Conservation (phyloP, 2,329 filamentous ascomycete genomes). For the Hymenoscyphus scutula region DNA sequence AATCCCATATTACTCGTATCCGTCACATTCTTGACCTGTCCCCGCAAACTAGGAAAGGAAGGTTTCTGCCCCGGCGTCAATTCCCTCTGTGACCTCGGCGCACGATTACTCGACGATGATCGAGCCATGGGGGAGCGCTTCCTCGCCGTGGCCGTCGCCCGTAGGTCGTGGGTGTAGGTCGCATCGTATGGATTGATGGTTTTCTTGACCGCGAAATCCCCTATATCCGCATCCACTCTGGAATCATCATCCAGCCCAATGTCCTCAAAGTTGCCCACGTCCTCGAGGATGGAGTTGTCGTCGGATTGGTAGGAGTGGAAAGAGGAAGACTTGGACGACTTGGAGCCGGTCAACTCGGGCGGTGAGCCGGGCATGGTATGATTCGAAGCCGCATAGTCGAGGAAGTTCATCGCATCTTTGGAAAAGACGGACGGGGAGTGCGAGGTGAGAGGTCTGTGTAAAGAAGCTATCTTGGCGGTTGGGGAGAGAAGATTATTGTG, state of each 20-base stretch:
- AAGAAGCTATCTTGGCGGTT: conserved; percentile 36
- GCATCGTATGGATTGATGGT: conserved; percentile 31
- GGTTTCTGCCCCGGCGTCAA: conserved; percentile 31
- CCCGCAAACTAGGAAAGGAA: conserved; percentile 27
- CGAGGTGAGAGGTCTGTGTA: conserved; percentile 30
- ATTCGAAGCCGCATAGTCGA: conserved; percentile 26
- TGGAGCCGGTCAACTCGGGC: conserved; percentile 77
- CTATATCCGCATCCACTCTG: conserved; percentile 31
- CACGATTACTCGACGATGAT: conserved; percentile 25
- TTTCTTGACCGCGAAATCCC: conserved; percentile 32
- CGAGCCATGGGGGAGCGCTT: conserved; percentile 28
- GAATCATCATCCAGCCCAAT: conserved; percentile 78
- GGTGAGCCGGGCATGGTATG: conserved; percentile 58
- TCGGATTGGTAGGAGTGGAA: conserved; percentile 73
- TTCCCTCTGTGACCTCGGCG: conserved; percentile 30
- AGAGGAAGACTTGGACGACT: conserved; percentile 88
- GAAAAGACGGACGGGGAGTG: conserved; percentile 20
- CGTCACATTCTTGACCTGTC: conserved; percentile 30
- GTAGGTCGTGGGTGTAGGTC: conserved; percentile 27
- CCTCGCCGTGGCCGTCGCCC: conserved; percentile 25
- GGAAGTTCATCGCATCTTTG: conserved; percentile 34
- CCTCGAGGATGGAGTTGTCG: conserved; percentile 66
- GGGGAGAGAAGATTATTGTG: background rate
- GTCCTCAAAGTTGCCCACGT: conserved; percentile 86
- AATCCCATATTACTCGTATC: conserved; percentile 30